Evolutionary conservation across 768 basidiomycete genomes (phyloP), one percentile per base, ranked within the genome.

Genomic region (Termitomyces sp.): DNA sequence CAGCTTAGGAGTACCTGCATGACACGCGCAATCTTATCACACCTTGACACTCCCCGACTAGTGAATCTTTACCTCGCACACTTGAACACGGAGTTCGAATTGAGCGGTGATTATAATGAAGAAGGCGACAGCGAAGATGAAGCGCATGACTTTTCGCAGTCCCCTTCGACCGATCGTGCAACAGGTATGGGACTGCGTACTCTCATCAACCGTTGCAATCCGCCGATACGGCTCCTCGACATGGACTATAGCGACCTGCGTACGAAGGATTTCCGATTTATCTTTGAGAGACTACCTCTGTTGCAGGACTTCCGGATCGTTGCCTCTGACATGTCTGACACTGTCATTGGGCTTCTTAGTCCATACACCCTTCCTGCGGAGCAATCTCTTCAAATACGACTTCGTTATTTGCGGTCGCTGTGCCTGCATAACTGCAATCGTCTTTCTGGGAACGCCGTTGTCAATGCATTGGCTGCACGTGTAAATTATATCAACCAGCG

Each of bases 171-270:
- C 53, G 89, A 91, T 67, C 84, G 79, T 47, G 86, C 86, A 21
- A 91, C 86, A 2, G 89, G 89, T 21, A 88, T 90, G 87, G 89
- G 89, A 11, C 70, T 91, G 21, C 83, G 89, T 28, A 77, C 72
- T 44, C 78, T 91, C 54, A 76, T 90, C 32, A 64, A 70, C 9
- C 80, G 85, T 10, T 85, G 78, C 55, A 72, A 72, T 48, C 89
- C 89, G 2, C 86, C 86, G 14, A 71, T 91, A 40, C 76, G 76
- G 47, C 68, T 83, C 32, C 79, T 91, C 23, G 80, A 86, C 65
- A 91, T 91, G 89, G 85, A 91, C 63, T 87, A 84, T 62, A 85
- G 86, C 52, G 89, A 91, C 70, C 85, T 89, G 82, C 85, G 88
- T 44, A 91, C 88, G 32, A 91, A 89, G 70, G 89, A 91, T 65